Evolutionary conservation across 306 rosid genomes (phyloP), one percentile per base, ranked within the genome.

Genomic region (Castanea sativa): DNA sequence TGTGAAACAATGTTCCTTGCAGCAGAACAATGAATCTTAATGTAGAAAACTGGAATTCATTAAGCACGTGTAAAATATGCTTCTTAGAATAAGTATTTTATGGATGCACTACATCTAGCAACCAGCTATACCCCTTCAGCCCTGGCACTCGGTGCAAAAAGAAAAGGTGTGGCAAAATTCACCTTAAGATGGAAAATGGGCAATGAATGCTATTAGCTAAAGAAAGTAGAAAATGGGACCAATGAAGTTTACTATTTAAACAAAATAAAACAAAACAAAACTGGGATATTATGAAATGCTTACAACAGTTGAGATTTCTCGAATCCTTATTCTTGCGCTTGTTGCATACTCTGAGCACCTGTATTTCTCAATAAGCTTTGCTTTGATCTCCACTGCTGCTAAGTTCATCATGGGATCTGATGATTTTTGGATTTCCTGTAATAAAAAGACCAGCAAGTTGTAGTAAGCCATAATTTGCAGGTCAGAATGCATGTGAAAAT

Each of bases 271-370:
- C 27, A 25, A 25, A 21, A 58, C 11, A 20, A 20, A 10, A 21
- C 15, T 58, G 64, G 64, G 21, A 20, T 21, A 21, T 27, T 5
- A 11, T 2, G 3, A 29, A 29, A 63, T 71, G 49, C 89, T 76
- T 76, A 88, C 91, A 73, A 59, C 55, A 6, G 76, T 81, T 16
- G 85, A 77, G 80, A 86, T 76, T 79, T 88, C 82, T 69, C 80
- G 84, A 33, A 81, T 77, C 70, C 79, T 81, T 58, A 78, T 68
- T 71, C 86, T 88, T 45, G 89, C 83, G 3, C 41, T 45, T 11
- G 61, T 61, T 23, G 90, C 88, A 69, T 88, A 76, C 72, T 86
- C 89, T 33, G 92, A 88, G 78, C 85, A 78, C 73, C 83, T 52
- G 77, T 88, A 88, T 55, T 84, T 86, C 74, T 88, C 92, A 30